phyloP scores from a whole-genome alignment of 805 yeast species.

The Tetrapisispora taiwanensis region DNA sequence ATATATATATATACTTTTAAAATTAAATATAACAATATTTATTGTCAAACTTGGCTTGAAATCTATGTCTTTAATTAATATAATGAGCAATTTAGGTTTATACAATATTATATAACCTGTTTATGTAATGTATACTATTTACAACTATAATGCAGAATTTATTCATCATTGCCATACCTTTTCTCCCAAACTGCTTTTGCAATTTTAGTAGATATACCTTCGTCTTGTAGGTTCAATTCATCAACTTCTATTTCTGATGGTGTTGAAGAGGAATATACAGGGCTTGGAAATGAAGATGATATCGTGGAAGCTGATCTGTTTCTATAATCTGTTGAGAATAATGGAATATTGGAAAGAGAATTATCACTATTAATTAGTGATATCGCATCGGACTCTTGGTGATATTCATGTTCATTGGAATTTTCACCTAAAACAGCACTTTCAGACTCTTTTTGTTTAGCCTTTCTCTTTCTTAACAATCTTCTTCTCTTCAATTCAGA shows the following conservation, averaged over 20 bases:
- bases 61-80: neutral
- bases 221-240: conserved; percentile 6
- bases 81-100: neutral
- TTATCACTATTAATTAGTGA: conserved; percentile 29
- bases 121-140: neutral
- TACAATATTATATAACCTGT: neutral
- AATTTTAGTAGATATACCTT: conserved; percentile 14
- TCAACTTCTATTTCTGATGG: conserved; percentile 20
- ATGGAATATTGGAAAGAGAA: conserved; percentile 32
- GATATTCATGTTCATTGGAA: conserved; percentile 8
- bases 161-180: conserved; percentile 1
- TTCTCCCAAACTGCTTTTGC: conserved; percentile 17
- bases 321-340: conserved; percentile 33
- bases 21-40: no score
- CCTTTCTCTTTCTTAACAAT: conserved; percentile 20
- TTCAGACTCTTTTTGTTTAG: conserved; percentile 4
- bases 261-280: neutral
- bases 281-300: conserved; percentile 16
- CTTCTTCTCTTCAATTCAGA: conserved; percentile 31
- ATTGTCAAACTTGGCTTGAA: no score
- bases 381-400: conserved; percentile 39
- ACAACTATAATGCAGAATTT: neutral
- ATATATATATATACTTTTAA: neutral
- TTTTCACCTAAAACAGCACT: neutral
- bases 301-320: conserved; percentile 22